Evolutionary conservation across 306 rosid genomes (phyloP).

Genomic region (Prosopis cineraria): DNA sequence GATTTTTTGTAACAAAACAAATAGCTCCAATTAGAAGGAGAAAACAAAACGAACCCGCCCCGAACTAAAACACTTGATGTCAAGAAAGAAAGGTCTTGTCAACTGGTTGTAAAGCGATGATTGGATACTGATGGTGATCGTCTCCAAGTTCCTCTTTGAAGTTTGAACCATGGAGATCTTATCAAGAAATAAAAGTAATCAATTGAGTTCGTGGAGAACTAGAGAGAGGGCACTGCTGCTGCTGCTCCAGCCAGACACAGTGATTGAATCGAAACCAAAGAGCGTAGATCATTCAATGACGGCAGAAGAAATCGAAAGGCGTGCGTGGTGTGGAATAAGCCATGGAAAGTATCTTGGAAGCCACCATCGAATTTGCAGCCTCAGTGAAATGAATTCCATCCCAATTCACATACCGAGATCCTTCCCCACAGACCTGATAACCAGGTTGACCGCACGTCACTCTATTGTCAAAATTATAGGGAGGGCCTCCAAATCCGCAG

Average conservation of each 20-base stretch:
- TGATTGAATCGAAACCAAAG: constrained; percentile 12
- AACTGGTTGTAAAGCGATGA: constrained; percentile 9
- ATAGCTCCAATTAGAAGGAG: neutral
- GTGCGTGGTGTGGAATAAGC: constrained; percentile 68
- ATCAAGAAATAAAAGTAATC: neutral
- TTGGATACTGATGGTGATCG: neutral
- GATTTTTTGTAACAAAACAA: too few relatives aligned
- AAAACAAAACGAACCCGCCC: neutral
- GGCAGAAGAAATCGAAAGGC: constrained; percentile 74
- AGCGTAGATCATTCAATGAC: constrained; percentile 29
- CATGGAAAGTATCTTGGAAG: constrained; percentile 64
- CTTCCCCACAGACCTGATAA: constrained; percentile 63
- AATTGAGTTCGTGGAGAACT: neutral
- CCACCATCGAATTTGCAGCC: constrained; percentile 70
- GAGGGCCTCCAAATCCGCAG: constrained; percentile 91
- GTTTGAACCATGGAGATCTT: neutral
- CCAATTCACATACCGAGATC: constrained; percentile 65
- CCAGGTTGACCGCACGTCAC: constrained; percentile 86
- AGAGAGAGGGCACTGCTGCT: neutral
- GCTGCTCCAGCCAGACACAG: neutral
- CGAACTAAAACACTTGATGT: neutral
- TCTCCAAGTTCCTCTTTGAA: neutral
- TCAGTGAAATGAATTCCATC: constrained; percentile 84
- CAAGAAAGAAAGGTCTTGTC: neutral
- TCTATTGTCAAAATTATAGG: constrained; percentile 70